A percentile compares a stretch with the other conserved stretches of the same genome.
Evolutionary conservation across 2,329 filamentous ascomycete genomes (phyloP).

Genomic region (Colletotrichum tropicicola): DNA sequence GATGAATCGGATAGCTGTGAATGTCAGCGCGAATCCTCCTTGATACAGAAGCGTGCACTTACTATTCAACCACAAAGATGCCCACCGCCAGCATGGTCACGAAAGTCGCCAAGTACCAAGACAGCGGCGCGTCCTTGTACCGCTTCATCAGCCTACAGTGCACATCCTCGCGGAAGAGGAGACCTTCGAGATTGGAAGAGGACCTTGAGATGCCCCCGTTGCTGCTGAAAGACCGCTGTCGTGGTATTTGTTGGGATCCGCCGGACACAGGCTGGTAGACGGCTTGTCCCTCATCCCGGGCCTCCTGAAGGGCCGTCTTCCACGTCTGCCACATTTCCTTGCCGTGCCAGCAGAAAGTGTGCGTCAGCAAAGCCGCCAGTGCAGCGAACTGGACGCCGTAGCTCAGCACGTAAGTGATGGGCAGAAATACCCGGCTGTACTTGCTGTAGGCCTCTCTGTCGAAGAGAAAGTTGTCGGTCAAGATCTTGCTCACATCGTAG

Average conservation of each 20-base stretch:
- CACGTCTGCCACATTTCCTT: conserved; percentile 83
- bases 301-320: conserved; percentile 74
- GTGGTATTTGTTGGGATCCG: conserved; percentile 25
- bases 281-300: conserved; percentile 57
- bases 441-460: conserved; percentile 78
- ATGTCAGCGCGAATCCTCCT: conserved; percentile 28
- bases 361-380: conserved; percentile 80
- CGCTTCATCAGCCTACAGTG: conserved; percentile 85
- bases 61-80: conserved; percentile 88
- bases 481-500: conserved; percentile 83
- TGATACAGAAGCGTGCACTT: conserved; percentile 43
- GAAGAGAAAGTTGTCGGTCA: conserved; percentile 82
- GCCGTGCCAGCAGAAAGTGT: conserved; percentile 87
- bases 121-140: conserved; percentile 83
- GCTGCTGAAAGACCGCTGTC: conserved; percentile 17
- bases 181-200: conserved; percentile 55
- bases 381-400: conserved; percentile 89
- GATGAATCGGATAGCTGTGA: conserved; percentile 77
- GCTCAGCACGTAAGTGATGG: conserved; percentile 87
- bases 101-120: conserved; percentile 83
- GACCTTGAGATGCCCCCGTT: conserved; percentile 43
- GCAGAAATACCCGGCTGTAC: conserved; percentile 87
- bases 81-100: conserved; percentile 79
- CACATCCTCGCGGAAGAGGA: conserved; percentile 79
- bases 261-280: conserved; percentile 62